A percentile compares a stretch with the other conserved stretches of the same genome.
phyloP scores from a whole-genome alignment of 1,139 yeast genomes.

The Sugiyamaella castrensis region DNA sequence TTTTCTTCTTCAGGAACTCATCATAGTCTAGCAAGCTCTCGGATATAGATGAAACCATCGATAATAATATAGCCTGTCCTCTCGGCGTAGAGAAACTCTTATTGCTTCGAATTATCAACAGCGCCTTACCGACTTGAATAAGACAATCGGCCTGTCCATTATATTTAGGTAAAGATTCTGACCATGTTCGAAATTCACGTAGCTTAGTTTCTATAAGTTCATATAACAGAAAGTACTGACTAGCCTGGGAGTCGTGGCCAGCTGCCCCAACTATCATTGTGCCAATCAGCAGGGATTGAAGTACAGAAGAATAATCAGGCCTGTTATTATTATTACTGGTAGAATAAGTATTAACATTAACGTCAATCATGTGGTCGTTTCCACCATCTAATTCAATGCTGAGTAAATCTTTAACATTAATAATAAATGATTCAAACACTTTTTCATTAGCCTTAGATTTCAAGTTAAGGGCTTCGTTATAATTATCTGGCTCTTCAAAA shows the following conservation, averaged over 20 bases:
- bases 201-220: not conserved
- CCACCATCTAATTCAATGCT: not conserved
- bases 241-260: not conserved
- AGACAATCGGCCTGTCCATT: not conserved
- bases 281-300: conserved; percentile 1
- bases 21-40: not conserved
- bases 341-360: not conserved
- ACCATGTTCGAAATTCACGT: conserved; percentile 1
- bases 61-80: conserved; percentile 1
- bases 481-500: not conserved
- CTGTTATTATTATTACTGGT: not conserved
- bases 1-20: not conserved
- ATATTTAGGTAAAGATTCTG: not conserved
- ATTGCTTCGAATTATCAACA: not conserved
- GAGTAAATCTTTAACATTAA: no score
- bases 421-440: no score
- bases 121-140: not conserved
- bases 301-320: conserved; percentile 1
- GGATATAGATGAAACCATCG: not conserved
- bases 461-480: no score
- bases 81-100: not conserved
- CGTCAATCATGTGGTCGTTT: not conserved
- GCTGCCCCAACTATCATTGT: conserved; percentile 1
- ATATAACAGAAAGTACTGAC: not conserved
- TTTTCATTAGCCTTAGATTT: no score